Conservation (phyloP, 768 basidiomycete genomes). For the Cubamyces sp. region DNA sequence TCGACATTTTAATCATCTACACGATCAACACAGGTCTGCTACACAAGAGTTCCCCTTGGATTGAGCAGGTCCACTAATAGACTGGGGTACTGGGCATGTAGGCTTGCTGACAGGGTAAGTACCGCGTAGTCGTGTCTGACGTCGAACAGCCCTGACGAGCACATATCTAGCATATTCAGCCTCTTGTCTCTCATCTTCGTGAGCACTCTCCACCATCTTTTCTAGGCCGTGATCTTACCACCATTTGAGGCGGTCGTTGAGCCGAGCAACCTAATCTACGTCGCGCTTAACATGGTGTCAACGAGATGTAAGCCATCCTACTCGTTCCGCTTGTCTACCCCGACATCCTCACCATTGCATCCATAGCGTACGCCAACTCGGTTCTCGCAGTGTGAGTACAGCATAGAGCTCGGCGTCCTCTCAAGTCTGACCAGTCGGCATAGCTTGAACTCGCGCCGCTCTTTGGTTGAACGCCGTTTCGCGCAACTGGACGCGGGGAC, state of each 20-base stretch:
- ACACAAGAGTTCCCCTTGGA: too few species aligned
- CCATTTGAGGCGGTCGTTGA: neutral
- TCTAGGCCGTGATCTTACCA: neutral
- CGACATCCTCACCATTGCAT: neutral
- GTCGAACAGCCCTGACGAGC: too few species aligned
- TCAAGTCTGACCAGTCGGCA: too few species aligned
- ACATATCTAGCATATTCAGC: neutral
- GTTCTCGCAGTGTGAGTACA: conserved; percentile 4
- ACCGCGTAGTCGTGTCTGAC: neutral
- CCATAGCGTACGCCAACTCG: neutral
- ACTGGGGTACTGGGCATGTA: neutral
- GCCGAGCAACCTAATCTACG: conserved; percentile 6
- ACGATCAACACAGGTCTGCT: conserved; percentile 16
- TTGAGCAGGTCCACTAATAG: too few species aligned
- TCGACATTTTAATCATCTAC: conserved; percentile 11
- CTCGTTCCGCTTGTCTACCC: neutral
- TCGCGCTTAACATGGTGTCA: conserved; percentile 2
- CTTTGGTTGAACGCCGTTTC: conserved; percentile 1
- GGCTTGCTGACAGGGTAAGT: conserved; percentile 1
- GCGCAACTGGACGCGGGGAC: conserved; percentile 4
- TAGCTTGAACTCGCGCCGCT: conserved; percentile 4
- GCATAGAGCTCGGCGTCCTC: too few species aligned
- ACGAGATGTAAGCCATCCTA: conserved; percentile 1
- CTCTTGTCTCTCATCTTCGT: conserved; percentile 5
- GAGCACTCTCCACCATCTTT: neutral